Conservation (phyloP, 306 rosid species). For the Cucurbita maxima region DNA sequence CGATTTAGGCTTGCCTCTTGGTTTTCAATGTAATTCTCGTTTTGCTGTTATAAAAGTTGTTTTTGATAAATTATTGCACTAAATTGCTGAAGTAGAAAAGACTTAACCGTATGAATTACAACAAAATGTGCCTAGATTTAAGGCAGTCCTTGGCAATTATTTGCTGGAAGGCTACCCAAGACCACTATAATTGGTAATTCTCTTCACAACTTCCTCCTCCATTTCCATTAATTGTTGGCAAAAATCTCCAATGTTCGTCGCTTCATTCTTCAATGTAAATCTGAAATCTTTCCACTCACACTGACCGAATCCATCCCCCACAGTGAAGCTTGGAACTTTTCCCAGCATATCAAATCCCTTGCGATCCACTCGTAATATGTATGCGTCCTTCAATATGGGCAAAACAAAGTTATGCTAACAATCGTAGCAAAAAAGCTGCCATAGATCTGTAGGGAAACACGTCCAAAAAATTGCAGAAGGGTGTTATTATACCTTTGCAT, state of each 20-base stretch:
- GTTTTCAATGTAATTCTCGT: not conserved
- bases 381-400: constrained; percentile 47
- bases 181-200: constrained; percentile 57
- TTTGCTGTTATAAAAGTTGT: too few relatives aligned
- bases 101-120: too few relatives aligned
- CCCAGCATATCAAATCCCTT: constrained; percentile 72
- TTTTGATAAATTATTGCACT: too few relatives aligned
- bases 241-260: constrained; percentile 24
- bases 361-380: constrained; percentile 42
- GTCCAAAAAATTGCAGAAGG: not conserved
- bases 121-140: too few relatives aligned
- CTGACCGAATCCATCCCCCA: constrained; percentile 32
- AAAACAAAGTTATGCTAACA: not conserved
- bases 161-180: constrained; percentile 3
- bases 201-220: constrained; percentile 63
- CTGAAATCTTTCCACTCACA: constrained; percentile 69
- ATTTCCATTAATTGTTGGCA: constrained; percentile 61
- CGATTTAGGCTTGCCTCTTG: not conserved
- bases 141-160: not conserved
- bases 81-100: too few relatives aligned
- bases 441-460: not conserved
- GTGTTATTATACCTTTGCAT: constrained; percentile 14
- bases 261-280: constrained; percentile 21
- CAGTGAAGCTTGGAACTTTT: constrained; percentile 28
- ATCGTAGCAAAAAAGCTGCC: too few relatives aligned